These are phyloP conservation scores for Steccherinum ochraceum DNA, from an alignment of 768 basidiomycete species.

Conservation along the genomic window DNA sequence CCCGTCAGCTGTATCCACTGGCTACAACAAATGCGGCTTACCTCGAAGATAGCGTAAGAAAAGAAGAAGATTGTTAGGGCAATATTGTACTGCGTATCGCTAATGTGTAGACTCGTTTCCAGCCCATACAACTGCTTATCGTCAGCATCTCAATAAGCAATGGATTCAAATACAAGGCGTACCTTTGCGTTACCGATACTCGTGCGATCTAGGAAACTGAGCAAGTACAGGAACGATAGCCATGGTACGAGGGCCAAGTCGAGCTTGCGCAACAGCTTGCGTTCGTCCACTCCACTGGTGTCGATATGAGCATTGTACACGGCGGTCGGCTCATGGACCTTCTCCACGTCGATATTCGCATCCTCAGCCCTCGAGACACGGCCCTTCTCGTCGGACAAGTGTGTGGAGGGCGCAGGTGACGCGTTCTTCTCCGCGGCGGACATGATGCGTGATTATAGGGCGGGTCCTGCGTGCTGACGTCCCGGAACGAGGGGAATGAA, in stretches of 20 bases:
- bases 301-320: slow-evolving; percentile 44
- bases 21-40: slow-evolving; percentile 22
- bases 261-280: slow-evolving; percentile 63
- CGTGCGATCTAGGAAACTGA: slow-evolving; percentile 63
- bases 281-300: slow-evolving; percentile 57
- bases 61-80: slow-evolving; percentile 50
- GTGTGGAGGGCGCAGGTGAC: slow-evolving; percentile 15
- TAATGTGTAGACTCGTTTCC: slow-evolving; percentile 50
- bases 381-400: slow-evolving; percentile 21
- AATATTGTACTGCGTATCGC: slow-evolving; percentile 60
- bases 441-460: slow-evolving; percentile 1
- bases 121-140: slow-evolving; percentile 53
- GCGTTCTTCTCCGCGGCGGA: slow-evolving; percentile 6
- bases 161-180: slow-evolving; percentile 15
- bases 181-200: slow-evolving; percentile 47
- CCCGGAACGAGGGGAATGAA: background rate
- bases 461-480: background rate
- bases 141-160: slow-evolving; percentile 12
- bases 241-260: slow-evolving; percentile 63
- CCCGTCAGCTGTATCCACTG: too few relatives aligned
- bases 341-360: slow-evolving; percentile 9
- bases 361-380: slow-evolving; percentile 16
- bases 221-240: slow-evolving; percentile 69
- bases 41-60: slow-evolving; percentile 69
- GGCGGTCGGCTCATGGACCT: slow-evolving; percentile 7